Conservation (phyloP, 139 green algal species). For the Cymbomonas tetramitiformis region DNA sequence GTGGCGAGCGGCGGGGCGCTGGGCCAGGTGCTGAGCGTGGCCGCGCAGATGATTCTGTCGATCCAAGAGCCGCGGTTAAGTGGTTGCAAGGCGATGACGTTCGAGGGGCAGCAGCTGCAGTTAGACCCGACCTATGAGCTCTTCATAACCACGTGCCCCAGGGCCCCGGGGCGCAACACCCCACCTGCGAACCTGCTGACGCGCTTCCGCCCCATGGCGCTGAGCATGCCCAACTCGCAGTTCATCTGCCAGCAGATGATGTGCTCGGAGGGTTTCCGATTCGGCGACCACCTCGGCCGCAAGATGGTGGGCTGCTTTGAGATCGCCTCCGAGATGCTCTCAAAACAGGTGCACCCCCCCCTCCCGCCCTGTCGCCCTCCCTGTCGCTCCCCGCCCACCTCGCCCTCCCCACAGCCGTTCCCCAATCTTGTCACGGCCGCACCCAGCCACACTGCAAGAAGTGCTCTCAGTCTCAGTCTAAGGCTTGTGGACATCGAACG, state of each 20-base stretch:
- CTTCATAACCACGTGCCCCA: slow-evolving; percentile 61
- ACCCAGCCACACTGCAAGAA: no score
- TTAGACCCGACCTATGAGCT: slow-evolving; percentile 38
- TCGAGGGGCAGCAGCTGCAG: slow-evolving; percentile 46
- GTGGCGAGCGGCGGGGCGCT: no score
- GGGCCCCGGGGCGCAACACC: slow-evolving; percentile 45
- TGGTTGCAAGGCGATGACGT: slow-evolving; percentile 37
- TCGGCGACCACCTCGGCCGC: slow-evolving; percentile 17
- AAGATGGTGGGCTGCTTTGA: slow-evolving; percentile 34
- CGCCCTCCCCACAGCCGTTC: no score
- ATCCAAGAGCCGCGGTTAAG: slow-evolving; percentile 16
- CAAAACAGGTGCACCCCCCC: no score
- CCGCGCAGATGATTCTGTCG: slow-evolving; percentile 39
- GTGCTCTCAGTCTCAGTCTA: no score
- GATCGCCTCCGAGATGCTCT: slow-evolving; percentile 31
- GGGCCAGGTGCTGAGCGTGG: slow-evolving; percentile 73
- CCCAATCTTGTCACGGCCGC: no score
- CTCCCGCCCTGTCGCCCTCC: no score
- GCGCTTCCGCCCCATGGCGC: slow-evolving; percentile 32
- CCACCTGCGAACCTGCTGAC: slow-evolving; percentile 48
- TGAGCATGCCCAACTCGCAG: slow-evolving; percentile 36
- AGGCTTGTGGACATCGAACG: no score
- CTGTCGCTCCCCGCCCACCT: no score
- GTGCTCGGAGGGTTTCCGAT: slow-evolving; percentile 47
- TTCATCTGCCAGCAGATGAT: slow-evolving; percentile 75